Evolutionary conservation across 352 stramenopile species (phyloP).

Genomic region (Phytophthora hybrid): DNA sequence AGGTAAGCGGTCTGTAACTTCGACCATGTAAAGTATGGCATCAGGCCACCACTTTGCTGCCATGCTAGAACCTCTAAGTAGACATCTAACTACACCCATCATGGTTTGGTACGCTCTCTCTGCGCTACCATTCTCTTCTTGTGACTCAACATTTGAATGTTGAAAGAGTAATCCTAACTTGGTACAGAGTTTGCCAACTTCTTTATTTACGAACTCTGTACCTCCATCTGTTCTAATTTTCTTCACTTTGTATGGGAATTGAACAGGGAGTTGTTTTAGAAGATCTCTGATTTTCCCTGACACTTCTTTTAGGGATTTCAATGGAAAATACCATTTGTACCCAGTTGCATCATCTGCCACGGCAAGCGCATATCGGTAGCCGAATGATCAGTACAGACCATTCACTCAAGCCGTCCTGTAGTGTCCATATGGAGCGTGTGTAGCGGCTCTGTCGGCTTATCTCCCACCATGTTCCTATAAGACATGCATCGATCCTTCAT

Average conservation of each 20-base stretch:
- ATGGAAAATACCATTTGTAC: not conserved
- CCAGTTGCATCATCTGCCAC: not conserved
- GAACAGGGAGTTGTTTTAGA: not conserved
- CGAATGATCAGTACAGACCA: not conserved
- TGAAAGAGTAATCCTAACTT: not conserved
- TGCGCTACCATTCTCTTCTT: not conserved
- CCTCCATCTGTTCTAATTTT: not conserved
- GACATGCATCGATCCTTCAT: not conserved
- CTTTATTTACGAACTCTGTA: not conserved
- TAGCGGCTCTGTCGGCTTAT: not conserved
- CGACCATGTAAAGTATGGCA: conserved; percentile 2
- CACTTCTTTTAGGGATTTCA: not conserved
- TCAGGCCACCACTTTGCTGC: conserved; percentile 11
- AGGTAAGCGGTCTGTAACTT: conserved; percentile 10
- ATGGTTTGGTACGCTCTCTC: not conserved
- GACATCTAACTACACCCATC: not conserved
- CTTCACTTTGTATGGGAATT: not conserved
- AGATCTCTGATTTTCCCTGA: not conserved
- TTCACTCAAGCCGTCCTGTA: not conserved
- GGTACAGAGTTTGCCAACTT: not conserved
- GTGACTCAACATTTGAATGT: not conserved
- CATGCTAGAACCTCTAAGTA: conserved; percentile 7
- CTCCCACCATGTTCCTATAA: not conserved
- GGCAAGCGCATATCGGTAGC: not conserved
- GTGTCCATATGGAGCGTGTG: not conserved